phyloP scores from a whole-genome alignment of 371 early-diverging fungal species.

The Dinochytrium kinnereticum region DNA sequence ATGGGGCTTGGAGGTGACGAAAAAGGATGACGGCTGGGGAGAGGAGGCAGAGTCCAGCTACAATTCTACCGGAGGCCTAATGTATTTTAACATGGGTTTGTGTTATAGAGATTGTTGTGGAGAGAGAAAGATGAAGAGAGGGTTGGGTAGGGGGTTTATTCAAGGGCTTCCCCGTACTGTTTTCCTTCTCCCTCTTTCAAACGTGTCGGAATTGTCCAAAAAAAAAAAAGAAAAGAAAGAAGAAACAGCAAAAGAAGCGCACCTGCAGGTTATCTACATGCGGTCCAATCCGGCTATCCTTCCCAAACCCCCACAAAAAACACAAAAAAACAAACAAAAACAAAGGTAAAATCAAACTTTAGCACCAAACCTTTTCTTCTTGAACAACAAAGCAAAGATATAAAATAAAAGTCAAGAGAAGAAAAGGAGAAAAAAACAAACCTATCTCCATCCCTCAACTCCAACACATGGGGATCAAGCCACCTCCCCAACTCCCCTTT shows the following conservation, averaged over 20 bases:
- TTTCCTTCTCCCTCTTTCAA: not conserved
- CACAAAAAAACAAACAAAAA: not conserved
- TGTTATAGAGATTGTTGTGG: not conserved
- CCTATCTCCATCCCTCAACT: conserved; percentile 44
- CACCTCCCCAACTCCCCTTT: conserved; percentile 12
- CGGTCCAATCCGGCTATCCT: conserved; percentile 56
- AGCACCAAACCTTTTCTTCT: not conserved
- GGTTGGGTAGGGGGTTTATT: too few relatives aligned
- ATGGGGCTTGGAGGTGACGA: conserved; percentile 49
- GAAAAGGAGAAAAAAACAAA: not conserved
- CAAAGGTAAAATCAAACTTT: not conserved
- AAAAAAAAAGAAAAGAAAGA: conserved; percentile 5
- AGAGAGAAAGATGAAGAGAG: not conserved
- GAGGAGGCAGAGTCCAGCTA: conserved; percentile 61
- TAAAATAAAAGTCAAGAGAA: too few relatives aligned
- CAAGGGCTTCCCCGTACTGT: too few relatives aligned
- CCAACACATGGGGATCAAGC: conserved; percentile 49
- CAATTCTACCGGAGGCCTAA: conserved; percentile 59
- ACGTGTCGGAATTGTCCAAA: not conserved
- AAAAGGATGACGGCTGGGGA: conserved; percentile 60
- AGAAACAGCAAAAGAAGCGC: not conserved
- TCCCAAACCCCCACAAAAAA: not conserved
- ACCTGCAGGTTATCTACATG: conserved; percentile 65
- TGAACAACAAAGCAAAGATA: too few relatives aligned
- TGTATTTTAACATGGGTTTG: not conserved